phyloP scores from a whole-genome alignment of 2,329 filamentous ascomycete genomes.

The Talaromyces sp. region DNA sequence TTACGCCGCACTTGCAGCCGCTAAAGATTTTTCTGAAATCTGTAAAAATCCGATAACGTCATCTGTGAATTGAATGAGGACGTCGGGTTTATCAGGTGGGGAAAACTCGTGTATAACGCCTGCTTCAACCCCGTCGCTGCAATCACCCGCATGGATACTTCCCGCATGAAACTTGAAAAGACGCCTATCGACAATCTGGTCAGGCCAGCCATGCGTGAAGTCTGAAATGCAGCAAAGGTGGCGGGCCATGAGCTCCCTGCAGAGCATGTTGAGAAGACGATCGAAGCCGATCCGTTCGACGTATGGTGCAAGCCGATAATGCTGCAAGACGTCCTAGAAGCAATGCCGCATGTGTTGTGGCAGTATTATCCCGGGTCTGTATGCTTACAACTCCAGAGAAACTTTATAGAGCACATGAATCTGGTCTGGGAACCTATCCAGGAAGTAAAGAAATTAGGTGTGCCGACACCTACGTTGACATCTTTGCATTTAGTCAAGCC shows the following conservation, averaged over 20 bases:
- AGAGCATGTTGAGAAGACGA: neutral
- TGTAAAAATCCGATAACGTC: neutral
- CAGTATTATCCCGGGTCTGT: neutral
- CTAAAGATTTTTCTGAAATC: neutral
- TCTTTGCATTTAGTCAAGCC: neutral
- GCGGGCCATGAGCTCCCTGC: neutral
- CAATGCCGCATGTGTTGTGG: neutral
- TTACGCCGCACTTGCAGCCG: neutral
- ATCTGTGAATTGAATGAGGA: neutral
- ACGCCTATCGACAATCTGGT: neutral
- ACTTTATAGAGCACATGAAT: neutral
- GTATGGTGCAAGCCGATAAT: neutral
- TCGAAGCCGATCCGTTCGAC: neutral
- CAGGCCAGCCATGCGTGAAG: neutral
- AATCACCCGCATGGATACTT: neutral
- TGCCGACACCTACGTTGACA: neutral
- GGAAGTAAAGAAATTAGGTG: neutral
- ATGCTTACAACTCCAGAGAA: neutral
- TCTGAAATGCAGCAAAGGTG: neutral
- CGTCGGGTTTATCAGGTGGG: neutral
- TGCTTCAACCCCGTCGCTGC: neutral
- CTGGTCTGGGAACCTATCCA: neutral
- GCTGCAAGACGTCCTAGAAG: neutral
- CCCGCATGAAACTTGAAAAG: neutral
- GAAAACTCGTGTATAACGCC: neutral